Conservation (phyloP, 345 rosid species). For the Salix koriyanagi region DNA sequence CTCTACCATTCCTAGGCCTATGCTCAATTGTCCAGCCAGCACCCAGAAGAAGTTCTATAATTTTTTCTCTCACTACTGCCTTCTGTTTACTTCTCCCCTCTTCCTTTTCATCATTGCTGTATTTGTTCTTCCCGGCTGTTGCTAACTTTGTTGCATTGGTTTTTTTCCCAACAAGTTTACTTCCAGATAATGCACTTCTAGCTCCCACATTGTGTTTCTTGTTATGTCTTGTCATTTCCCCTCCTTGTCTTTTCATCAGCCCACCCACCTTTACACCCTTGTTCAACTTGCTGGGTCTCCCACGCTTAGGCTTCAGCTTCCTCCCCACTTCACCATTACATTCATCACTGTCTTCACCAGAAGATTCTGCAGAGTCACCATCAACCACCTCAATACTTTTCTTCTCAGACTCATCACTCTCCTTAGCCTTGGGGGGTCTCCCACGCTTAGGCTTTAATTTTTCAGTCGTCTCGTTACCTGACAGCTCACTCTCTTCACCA, state of each 20-base stretch:
- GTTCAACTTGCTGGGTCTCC: conserved; percentile 6
- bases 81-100: conserved; percentile 13
- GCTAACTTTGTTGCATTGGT: conserved; percentile 16
- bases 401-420: background rate
- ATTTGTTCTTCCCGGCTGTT: conserved; percentile 17
- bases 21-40: conserved; percentile 90
- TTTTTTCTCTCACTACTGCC: conserved; percentile 55
- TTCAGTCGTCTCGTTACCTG: conserved; percentile 8
- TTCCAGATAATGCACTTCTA: conserved; percentile 16
- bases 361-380: background rate
- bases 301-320: conserved; percentile 8
- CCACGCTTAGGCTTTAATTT: conserved; percentile 24
- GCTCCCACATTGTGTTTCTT: background rate
- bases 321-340: background rate
- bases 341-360: background rate
- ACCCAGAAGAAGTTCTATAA: conserved; percentile 55
- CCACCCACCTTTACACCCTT: background rate
- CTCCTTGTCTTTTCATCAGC: background rate
- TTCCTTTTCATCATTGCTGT: conserved; percentile 16
- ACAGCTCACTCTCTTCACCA: conserved; percentile 10
- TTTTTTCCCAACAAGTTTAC: conserved; percentile 10
- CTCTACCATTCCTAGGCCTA: conserved; percentile 61
- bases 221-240: background rate
- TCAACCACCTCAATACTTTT: conserved; percentile 13
- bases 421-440: conserved; percentile 17